A percentile compares a stretch with the other conserved stretches of the same genome.
phyloP scores from a whole-genome alignment of 2,329 filamentous ascomycete genomes.

The Eurotiales sp. region DNA sequence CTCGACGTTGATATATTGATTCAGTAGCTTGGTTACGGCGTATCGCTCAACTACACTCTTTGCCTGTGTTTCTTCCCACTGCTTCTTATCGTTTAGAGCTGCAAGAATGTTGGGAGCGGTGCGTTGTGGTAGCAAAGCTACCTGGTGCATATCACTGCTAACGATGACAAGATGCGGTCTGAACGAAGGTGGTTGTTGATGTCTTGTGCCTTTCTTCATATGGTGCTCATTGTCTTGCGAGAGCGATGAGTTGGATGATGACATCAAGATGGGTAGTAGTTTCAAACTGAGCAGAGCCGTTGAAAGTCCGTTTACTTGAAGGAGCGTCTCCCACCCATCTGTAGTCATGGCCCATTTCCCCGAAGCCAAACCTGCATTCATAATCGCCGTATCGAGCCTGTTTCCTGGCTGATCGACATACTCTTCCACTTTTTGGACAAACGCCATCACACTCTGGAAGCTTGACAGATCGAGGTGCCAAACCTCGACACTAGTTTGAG shows the following conservation, averaged over 20 bases:
- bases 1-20: slow-evolving; percentile 8
- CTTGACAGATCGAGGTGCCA: slow-evolving; percentile 44
- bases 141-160: slow-evolving; percentile 17
- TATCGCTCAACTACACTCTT: slow-evolving; percentile 13
- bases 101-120: slow-evolving; percentile 14
- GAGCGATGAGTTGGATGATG: neutral
- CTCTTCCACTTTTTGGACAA: slow-evolving; percentile 23
- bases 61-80: slow-evolving; percentile 10
- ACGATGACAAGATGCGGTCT: slow-evolving; percentile 16
- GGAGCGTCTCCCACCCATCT: slow-evolving; percentile 40
- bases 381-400: slow-evolving; percentile 33
- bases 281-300: slow-evolving; percentile 44
- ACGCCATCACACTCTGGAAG: slow-evolving; percentile 37
- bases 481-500: slow-evolving; percentile 32
- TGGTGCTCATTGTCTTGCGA: neutral
- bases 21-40: slow-evolving; percentile 11
- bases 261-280: slow-evolving; percentile 8
- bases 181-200: neutral
- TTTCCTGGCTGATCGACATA: slow-evolving; percentile 23
- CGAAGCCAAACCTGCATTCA: slow-evolving; percentile 38
- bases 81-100: slow-evolving; percentile 10
- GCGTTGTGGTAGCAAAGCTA: slow-evolving; percentile 17
- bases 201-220: neutral
- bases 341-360: slow-evolving; percentile 30
- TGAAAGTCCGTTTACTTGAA: slow-evolving; percentile 51